Percentiles rank a stretch among this genome's conserved stretches.
phyloP scores from a whole-genome alignment of 2,329 filamentous ascomycete genomes.

The Meredithiella fracta region DNA sequence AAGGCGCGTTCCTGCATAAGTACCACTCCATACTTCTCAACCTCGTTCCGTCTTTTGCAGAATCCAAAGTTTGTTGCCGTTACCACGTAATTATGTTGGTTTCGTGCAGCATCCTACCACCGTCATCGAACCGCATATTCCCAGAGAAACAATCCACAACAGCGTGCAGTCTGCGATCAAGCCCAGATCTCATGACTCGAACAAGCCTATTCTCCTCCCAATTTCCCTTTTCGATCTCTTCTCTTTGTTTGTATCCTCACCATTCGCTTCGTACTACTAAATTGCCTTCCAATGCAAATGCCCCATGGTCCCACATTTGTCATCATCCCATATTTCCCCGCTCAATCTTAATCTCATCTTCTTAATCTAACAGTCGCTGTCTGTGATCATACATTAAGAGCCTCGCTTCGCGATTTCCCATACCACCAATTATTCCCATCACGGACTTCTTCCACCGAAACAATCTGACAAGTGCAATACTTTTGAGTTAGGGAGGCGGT shows the following conservation, averaged over 20 bases:
- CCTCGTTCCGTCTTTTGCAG: neutral
- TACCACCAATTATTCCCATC: too few species aligned
- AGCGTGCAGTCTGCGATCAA: neutral
- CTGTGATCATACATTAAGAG: too few species aligned
- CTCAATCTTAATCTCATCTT: too few species aligned
- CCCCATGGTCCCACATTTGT: neutral
- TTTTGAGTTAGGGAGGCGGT: too few species aligned
- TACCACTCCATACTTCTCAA: neutral
- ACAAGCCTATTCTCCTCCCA: too few species aligned
- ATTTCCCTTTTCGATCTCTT: neutral
- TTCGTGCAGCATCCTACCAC: neutral
- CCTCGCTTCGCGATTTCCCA: too few species aligned
- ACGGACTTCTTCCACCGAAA: too few species aligned
- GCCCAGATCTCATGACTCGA: too few species aligned
- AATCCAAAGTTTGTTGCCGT: neutral
- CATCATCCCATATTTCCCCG: too few species aligned
- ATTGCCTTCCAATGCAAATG: neutral
- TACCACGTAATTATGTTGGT: neutral
- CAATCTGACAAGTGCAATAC: too few species aligned
- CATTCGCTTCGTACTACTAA: neutral
- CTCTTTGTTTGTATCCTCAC: neutral
- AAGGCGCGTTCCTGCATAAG: neutral
- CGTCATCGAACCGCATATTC: neutral
- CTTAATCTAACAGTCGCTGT: too few species aligned
- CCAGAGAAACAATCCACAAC: neutral